Conservation (phyloP, 192 early-diverging fungal genomes). For the Physocladia obscura region DNA sequence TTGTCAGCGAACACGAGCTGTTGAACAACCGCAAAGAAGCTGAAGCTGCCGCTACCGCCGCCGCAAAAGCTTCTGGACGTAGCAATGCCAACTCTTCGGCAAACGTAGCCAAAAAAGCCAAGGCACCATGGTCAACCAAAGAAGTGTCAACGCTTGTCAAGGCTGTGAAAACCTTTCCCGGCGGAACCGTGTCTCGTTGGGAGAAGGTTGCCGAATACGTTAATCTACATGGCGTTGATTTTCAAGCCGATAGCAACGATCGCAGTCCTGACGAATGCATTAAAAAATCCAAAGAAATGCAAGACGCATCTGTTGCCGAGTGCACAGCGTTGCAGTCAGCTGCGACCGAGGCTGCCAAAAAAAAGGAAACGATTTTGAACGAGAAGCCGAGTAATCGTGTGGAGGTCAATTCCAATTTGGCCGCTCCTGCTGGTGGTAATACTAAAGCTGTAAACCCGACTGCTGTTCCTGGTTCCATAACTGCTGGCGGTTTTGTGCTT, state of each 20-base stretch:
- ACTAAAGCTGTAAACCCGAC: conserved; percentile 9
- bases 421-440: conserved; percentile 2
- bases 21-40: conserved; percentile 20
- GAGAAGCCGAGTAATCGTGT: conserved; percentile 31
- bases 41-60: conserved; percentile 10
- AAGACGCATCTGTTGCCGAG: conserved; percentile 53
- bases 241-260: conserved; percentile 40
- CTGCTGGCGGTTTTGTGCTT: conserved; percentile 27
- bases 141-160: conserved; percentile 75
- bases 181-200: conserved; percentile 76
- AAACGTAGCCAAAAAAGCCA: conserved; percentile 18
- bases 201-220: conserved; percentile 78
- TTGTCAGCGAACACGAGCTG: conserved; percentile 39
- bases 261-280: conserved; percentile 69
- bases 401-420: conserved; percentile 18
- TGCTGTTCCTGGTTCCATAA: conserved; percentile 3
- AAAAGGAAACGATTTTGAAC: conserved; percentile 31
- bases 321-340: conserved; percentile 36
- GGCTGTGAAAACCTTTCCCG: conserved; percentile 79
- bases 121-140: conserved; percentile 64
- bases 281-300: conserved; percentile 65
- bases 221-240: conserved; percentile 66
- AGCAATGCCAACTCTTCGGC: neutral
- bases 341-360: conserved; percentile 30
- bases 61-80: conserved; percentile 15